Evolutionary conservation across 805 yeast genomes (phyloP), one percentile per base, ranked within the genome.

Genomic region (Candida sonorensis): DNA sequence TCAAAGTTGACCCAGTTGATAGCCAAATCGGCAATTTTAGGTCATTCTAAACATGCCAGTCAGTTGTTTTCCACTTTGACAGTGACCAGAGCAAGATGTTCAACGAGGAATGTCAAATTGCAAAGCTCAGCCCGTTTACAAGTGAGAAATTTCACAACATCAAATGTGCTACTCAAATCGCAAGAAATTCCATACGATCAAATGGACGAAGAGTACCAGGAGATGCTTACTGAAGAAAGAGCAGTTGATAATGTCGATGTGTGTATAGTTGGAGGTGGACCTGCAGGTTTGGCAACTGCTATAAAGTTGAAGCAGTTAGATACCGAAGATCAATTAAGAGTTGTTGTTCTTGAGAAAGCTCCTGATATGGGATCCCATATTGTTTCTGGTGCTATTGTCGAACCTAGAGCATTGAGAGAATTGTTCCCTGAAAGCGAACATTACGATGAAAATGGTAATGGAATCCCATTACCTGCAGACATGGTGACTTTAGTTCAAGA

Each of bases 201-300:
- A 6, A 46, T 59, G 52, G 49, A 53, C 21, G 57, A 46, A 26
- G 82, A 75, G 13, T 64, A 66, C 28, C 62, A 62, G 42, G 72
- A 60, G 22, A 35, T 61, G 4, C 57, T 80, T 11, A 62, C 63
- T 1, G 80, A 75, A 40, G 84, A 79, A 41, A 66, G 97, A 35
- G 94, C 83, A 5, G 72, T 68, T 10, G 98, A 92, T 51, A 72
- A 75, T 20, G 96, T 85, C 10, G 98, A 92, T 56, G 95, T 92
- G 15, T 83, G 94, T 49, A 86, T 92, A 31, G 95, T 92, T 2
- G 98, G 98, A 26, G 97, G 94, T 22, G 98, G 98, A 0, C 97
- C 97, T 6, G 94, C 97, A 2, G 98, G 98, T 3, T 64, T 92
- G 31, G 88, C 96, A 1, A 81, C 98, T 2, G 97, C 97, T 10